phyloP scores from a whole-genome alignment of 2,329 filamentous ascomycete genomes.

The Epichloe bromicola region DNA sequence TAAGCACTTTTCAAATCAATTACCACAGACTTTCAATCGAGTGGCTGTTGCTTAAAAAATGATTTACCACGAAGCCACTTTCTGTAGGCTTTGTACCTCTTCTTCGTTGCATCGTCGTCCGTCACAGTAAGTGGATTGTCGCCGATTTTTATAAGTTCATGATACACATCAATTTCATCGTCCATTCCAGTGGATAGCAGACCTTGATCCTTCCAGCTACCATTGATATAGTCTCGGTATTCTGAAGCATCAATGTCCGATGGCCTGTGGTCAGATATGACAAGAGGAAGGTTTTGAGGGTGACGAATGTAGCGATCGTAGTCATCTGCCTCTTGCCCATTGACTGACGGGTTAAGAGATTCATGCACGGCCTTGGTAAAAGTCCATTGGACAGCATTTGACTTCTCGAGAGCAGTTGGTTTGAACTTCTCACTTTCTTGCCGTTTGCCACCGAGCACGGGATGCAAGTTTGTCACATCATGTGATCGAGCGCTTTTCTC shows the following conservation, averaged over 20 bases:
- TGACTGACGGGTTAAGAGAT: constrained; percentile 75
- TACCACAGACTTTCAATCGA: constrained; percentile 28
- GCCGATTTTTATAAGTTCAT: constrained; percentile 60
- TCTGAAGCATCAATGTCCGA: constrained; percentile 48
- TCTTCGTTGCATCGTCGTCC: constrained; percentile 77
- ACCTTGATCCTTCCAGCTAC: constrained; percentile 48
- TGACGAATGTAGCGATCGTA: constrained; percentile 84
- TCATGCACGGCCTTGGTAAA: constrained; percentile 76
- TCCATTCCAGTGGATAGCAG: constrained; percentile 38
- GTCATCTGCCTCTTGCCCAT: constrained; percentile 63
- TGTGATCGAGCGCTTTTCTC: constrained; percentile 18
- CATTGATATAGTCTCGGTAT: constrained; percentile 70
- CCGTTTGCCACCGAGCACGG: not conserved
- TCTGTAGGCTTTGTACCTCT: constrained; percentile 89
- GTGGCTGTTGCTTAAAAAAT: constrained; percentile 80
- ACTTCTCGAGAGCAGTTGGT: constrained; percentile 56
- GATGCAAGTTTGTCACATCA: not conserved
- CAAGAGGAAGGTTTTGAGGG: constrained; percentile 76
- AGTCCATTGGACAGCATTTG: constrained; percentile 75
- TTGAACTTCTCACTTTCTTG: constrained; percentile 29
- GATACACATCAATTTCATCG: constrained; percentile 45
- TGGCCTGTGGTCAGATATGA: constrained; percentile 55
- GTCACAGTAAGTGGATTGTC: constrained; percentile 81
- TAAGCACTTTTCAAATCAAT: not conserved
- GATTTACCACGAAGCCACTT: constrained; percentile 95